Percentiles rank a stretch among this genome's conserved stretches.
Evolutionary conservation across 2,329 filamentous ascomycete species (phyloP).

Genomic region (Pseudodiploospora longispora): DNA sequence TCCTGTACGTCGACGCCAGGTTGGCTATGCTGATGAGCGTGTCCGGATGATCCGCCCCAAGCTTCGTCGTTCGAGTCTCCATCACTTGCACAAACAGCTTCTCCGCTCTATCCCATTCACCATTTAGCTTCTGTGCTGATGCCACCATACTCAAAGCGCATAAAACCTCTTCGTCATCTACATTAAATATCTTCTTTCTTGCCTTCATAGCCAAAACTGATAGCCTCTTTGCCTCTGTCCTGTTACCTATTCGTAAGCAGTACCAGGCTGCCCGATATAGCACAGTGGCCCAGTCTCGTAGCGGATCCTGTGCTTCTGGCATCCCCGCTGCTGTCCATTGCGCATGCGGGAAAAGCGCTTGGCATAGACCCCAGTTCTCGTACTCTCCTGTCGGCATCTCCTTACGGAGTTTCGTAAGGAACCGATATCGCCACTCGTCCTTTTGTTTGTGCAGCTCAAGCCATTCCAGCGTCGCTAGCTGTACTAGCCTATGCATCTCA

Average conservation of each 20-base stretch:
- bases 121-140: constrained; percentile 4
- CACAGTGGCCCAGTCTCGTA: no score
- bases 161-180: constrained; percentile 6
- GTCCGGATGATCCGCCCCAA: constrained; percentile 11
- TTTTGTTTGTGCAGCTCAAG: no score
- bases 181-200: constrained; percentile 7
- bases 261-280: no score
- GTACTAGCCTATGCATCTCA: constrained; percentile 11
- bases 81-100: constrained; percentile 9
- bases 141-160: constrained; percentile 6
- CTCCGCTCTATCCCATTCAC: constrained; percentile 9
- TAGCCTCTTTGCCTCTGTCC: no score
- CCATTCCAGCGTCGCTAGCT: constrained; percentile 4
- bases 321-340: no score
- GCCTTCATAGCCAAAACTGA: constrained; percentile 10
- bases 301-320: no score
- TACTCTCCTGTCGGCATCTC: no score
- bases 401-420: no score
- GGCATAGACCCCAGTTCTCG: no score
- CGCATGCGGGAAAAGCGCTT: no score
- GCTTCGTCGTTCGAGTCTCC: constrained; percentile 5
- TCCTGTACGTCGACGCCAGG: not conserved
- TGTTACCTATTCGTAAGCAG: no score
- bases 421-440: no score
- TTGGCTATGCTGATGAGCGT: not conserved